Conservation (phyloP, 768 basidiomycete genomes). For the Fistulinella prunicolor region DNA sequence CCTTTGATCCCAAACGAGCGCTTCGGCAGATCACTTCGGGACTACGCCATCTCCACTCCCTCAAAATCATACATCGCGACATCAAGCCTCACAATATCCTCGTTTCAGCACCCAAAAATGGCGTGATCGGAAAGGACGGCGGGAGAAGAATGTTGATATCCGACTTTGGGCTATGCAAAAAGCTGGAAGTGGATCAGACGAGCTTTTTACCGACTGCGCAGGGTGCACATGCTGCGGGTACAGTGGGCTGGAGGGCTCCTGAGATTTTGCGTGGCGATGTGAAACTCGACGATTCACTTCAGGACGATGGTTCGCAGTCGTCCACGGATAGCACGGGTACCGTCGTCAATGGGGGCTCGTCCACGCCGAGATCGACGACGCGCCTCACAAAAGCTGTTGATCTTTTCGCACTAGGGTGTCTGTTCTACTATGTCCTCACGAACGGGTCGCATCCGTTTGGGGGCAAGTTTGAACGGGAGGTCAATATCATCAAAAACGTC, state of each 20-base stretch:
- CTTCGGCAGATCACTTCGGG: slow-evolving; percentile 85
- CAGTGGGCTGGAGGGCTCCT: slow-evolving; percentile 96
- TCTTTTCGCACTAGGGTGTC: slow-evolving; percentile 92
- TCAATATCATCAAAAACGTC: slow-evolving; percentile 84
- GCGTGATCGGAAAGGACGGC: slow-evolving; percentile 37
- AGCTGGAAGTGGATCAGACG: slow-evolving; percentile 92
- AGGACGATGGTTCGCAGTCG: slow-evolving; percentile 62
- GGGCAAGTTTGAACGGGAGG: slow-evolving; percentile 88
- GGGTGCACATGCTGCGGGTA: slow-evolving; percentile 86
- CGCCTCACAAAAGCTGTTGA: slow-evolving; percentile 94
- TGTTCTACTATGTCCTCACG: slow-evolving; percentile 92
- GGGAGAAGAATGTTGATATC: slow-evolving; percentile 86
- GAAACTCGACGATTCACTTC: slow-evolving; percentile 73
- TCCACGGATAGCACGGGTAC: slow-evolving; percentile 65
- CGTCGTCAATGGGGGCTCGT: slow-evolving; percentile 29
- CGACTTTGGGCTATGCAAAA: slow-evolving; percentile 96
- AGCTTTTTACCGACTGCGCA: slow-evolving; percentile 92
- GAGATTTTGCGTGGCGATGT: slow-evolving; percentile 95
- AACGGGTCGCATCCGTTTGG: slow-evolving; percentile 93
- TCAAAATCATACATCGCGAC: slow-evolving; percentile 97
- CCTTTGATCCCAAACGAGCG: slow-evolving; percentile 86
- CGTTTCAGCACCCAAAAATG: slow-evolving; percentile 66
- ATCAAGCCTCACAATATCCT: slow-evolving; percentile 99
- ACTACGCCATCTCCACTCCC: slow-evolving; percentile 83
- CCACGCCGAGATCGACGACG: slow-evolving; percentile 38